Percentiles rank a stretch among this genome's conserved stretches.
Evolutionary conservation across 106 monocot species (phyloP).

Genomic region (Allium fistulosum): DNA sequence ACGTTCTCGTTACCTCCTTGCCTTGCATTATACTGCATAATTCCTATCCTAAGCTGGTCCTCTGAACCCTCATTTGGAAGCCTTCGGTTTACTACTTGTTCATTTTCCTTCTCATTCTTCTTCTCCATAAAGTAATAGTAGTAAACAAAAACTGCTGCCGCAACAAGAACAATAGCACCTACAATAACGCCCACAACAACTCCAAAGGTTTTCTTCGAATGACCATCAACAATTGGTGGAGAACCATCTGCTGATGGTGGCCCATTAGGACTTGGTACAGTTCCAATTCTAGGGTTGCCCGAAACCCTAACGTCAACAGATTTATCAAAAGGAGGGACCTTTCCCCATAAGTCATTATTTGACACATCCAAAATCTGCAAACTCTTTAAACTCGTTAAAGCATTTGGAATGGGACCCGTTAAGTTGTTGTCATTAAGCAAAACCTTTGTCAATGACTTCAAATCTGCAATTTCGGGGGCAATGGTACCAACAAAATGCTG

Average conservation of each 20-base stretch:
- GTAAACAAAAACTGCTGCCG: constrained; percentile 15
- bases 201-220: constrained; percentile 1
- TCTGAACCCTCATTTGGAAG: too few species aligned
- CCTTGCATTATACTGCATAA: constrained; percentile 2
- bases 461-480: constrained; percentile 39
- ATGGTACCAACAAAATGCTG: constrained; percentile 52
- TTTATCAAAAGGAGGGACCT: constrained; percentile 33
- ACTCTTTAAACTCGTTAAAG: constrained; percentile 24
- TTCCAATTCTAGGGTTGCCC: constrained; percentile 51
- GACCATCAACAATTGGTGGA: not conserved
- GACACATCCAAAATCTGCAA: constrained; percentile 54
- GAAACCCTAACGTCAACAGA: constrained; percentile 27
- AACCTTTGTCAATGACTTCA: constrained; percentile 38
- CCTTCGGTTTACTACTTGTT: constrained; percentile 18
- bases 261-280: constrained; percentile 3
- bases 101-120: constrained; percentile 13
- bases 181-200: constrained; percentile 18
- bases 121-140: not conserved
- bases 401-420: constrained; percentile 51
- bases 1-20: constrained; percentile 26
- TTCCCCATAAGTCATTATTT: constrained; percentile 55
- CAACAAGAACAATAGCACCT: constrained; percentile 17
- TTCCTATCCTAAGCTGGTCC: too few species aligned
- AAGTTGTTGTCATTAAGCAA: constrained; percentile 51
- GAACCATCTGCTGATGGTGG: constrained; percentile 2